A percentile compares a stretch with the other conserved stretches of the same genome.
phyloP scores from a whole-genome alignment of 164 flowering plant genomes.

The Malania oleifera region DNA sequence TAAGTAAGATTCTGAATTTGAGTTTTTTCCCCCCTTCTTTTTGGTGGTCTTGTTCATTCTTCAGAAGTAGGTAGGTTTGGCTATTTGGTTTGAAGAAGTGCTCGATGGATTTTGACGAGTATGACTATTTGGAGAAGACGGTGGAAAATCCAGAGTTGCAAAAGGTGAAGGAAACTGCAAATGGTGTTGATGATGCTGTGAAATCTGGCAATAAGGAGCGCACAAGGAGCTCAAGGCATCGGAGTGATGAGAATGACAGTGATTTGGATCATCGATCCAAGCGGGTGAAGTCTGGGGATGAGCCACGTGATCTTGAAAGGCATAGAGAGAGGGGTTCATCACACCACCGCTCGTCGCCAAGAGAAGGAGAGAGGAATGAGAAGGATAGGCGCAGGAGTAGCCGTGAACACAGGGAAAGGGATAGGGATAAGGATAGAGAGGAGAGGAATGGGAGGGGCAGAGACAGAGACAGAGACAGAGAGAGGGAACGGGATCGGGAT shows the following conservation, averaged over 20 bases:
- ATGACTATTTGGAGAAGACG: slow-evolving; percentile 68
- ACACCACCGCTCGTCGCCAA: slow-evolving; percentile 36
- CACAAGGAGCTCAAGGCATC: slow-evolving; percentile 46
- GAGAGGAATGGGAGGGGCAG: slow-evolving; percentile 21
- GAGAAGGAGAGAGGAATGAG: slow-evolving; percentile 47
- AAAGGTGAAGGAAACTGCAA: slow-evolving; percentile 35
- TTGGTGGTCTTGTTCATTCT: not conserved
- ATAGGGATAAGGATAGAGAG: slow-evolving; percentile 22
- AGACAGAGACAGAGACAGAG: slow-evolving; percentile 32
- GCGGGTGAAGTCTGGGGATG: slow-evolving; percentile 41
- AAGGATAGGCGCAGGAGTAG: slow-evolving; percentile 48
- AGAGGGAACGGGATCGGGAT: slow-evolving; percentile 18
- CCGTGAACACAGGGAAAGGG: slow-evolving; percentile 38
- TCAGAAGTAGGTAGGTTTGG: not conserved
- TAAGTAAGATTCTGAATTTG: no score
- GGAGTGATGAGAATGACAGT: slow-evolving; percentile 31
- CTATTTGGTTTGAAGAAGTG: slow-evolving; percentile 6
- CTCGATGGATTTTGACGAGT: slow-evolving; percentile 74
- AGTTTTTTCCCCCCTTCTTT: no score
- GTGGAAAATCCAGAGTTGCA: slow-evolving; percentile 54
- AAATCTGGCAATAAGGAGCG: slow-evolving; percentile 36
- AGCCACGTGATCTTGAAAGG: slow-evolving; percentile 35
- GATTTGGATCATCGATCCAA: slow-evolving; percentile 36
- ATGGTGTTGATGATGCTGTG: slow-evolving; percentile 36
- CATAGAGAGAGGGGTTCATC: slow-evolving; percentile 38